A percentile compares a stretch with the other conserved stretches of the same genome.
phyloP scores from a whole-genome alignment of 805 yeast genomes.

The Metschnikowia rubicola region DNA sequence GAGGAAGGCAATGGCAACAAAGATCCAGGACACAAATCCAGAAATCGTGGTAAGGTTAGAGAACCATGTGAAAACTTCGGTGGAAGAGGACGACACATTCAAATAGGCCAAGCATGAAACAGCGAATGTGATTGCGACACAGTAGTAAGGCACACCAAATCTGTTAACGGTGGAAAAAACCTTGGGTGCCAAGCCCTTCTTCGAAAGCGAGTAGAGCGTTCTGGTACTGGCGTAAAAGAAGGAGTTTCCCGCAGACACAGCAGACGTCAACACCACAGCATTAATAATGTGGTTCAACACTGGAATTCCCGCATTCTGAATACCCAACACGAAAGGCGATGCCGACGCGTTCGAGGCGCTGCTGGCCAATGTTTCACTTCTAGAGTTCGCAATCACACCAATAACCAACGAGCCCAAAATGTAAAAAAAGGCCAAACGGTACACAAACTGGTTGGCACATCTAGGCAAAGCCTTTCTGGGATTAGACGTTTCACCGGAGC shows the following conservation, averaged over 20 bases:
- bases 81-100: constrained; percentile 50
- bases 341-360: constrained; percentile 50
- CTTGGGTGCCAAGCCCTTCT: constrained; percentile 18
- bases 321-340: constrained; percentile 80
- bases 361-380: constrained; percentile 21
- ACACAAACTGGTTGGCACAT: constrained; percentile 58
- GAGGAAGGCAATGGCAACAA: constrained; percentile 49
- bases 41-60: constrained; percentile 63
- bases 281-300: constrained; percentile 76
- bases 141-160: constrained; percentile 42
- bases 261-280: constrained; percentile 67
- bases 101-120: constrained; percentile 50
- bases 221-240: constrained; percentile 20
- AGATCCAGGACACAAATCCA: constrained; percentile 64
- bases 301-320: constrained; percentile 62
- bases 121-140: constrained; percentile 30
- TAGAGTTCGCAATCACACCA: constrained; percentile 35
- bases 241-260: constrained; percentile 35
- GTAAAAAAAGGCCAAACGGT: constrained; percentile 43
- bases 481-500: constrained; percentile 56
- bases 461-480: constrained; percentile 61
- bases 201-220: constrained; percentile 18
- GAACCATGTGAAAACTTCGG: constrained; percentile 60
- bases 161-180: constrained; percentile 27
- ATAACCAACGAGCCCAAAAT: constrained; percentile 39